Conservation (phyloP, 2,329 filamentous ascomycete genomes). For the Colletotrichum limetticola region DNA sequence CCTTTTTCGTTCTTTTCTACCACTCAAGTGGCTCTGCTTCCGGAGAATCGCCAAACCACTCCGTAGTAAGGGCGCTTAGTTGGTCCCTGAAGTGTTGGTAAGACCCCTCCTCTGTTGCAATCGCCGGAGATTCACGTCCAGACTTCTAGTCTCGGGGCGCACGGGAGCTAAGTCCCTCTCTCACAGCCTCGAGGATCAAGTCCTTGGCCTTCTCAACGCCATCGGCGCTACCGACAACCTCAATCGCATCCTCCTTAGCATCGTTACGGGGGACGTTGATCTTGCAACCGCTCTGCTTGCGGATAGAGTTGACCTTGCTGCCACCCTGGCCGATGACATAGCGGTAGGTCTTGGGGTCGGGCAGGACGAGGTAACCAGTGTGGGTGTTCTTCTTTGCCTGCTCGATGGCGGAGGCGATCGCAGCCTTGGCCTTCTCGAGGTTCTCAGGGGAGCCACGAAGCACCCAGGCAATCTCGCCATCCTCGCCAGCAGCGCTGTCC, state of each 20-base stretch:
- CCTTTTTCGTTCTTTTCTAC: not conserved
- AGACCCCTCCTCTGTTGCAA: not conserved
- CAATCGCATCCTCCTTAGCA: slow-evolving; percentile 81
- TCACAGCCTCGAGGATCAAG: slow-evolving; percentile 86
- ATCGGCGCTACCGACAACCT: slow-evolving; percentile 82
- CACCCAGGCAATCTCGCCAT: slow-evolving; percentile 88
- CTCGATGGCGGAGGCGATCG: slow-evolving; percentile 78
- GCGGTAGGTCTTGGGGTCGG: slow-evolving; percentile 89
- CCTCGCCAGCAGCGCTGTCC: slow-evolving; percentile 68
- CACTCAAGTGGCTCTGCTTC: slow-evolving; percentile 4
- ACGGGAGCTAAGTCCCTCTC: slow-evolving; percentile 59
- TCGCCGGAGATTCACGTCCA: not conserved
- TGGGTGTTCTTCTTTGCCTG: slow-evolving; percentile 76
- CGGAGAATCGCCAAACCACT: slow-evolving; percentile 10
- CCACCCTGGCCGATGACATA: slow-evolving; percentile 91
- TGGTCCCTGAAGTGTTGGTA: slow-evolving; percentile 3
- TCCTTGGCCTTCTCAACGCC: slow-evolving; percentile 89
- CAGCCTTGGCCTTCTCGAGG: slow-evolving; percentile 82
- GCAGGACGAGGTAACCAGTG: slow-evolving; percentile 88
- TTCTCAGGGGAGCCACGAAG: slow-evolving; percentile 83
- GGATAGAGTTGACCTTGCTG: slow-evolving; percentile 91
- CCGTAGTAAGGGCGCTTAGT: not conserved
- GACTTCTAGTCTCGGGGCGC: slow-evolving; percentile 27
- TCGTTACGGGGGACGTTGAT: slow-evolving; percentile 93
- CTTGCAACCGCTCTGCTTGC: slow-evolving; percentile 91